Evolutionary conservation across 352 stramenopile species (phyloP).

Genomic region (Phytophthora tentaculata): DNA sequence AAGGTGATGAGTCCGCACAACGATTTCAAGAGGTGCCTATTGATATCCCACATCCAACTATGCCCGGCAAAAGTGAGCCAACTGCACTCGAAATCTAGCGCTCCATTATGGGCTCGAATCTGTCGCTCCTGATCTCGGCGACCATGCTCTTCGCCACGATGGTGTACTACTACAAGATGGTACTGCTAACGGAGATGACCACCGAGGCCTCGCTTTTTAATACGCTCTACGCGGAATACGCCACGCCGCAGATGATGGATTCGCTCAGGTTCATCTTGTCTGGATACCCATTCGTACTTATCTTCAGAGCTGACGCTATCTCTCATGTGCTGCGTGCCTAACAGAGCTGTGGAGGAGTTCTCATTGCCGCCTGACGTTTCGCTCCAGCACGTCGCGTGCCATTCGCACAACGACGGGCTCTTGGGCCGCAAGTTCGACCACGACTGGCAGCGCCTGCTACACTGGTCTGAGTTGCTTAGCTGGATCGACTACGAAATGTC

Average conservation of each 20-base stretch:
- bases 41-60: not conserved
- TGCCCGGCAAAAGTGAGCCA: no score
- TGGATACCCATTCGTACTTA: not conserved
- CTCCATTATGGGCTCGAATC: conserved; percentile 41
- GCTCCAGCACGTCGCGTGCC: conserved; percentile 55
- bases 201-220: conserved; percentile 76
- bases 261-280: conserved; percentile 58
- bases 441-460: conserved; percentile 67
- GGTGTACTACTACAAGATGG: conserved; percentile 79
- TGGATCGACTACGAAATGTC: not conserved
- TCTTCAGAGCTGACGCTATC: not conserved
- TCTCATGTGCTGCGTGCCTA: not conserved
- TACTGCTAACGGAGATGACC: conserved; percentile 75
- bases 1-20: not conserved
- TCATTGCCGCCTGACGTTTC: conserved; percentile 42
- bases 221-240: conserved; percentile 78
- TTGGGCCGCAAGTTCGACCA: conserved; percentile 65
- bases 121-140: conserved; percentile 62
- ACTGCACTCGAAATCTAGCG: not conserved
- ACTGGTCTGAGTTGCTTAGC: conserved; percentile 37
- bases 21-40: conserved; percentile 6
- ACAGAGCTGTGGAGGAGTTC: conserved; percentile 69
- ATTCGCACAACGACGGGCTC: conserved; percentile 39
- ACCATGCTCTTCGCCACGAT: conserved; percentile 66
- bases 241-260: conserved; percentile 63